phyloP scores from a whole-genome alignment of 164 flowering plant genomes.

The Protea cynaroides region DNA sequence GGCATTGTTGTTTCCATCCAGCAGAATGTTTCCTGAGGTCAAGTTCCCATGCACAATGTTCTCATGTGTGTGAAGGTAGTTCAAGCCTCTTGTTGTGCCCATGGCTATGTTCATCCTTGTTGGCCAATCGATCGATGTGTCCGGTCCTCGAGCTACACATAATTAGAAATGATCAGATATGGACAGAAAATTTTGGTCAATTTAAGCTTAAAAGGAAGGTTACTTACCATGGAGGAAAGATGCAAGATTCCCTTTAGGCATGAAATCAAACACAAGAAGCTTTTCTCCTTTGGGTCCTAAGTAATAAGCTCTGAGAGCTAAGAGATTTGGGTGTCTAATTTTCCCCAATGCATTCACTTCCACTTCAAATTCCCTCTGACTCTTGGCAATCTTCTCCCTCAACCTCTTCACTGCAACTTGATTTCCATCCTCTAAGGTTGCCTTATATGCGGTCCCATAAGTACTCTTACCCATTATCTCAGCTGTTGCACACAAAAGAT shows the following conservation, averaged over 20 bases:
- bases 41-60: slow-evolving; percentile 80
- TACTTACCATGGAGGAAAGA: slow-evolving; percentile 90
- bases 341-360: slow-evolving; percentile 73
- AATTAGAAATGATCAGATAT: neutral
- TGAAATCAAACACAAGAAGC: slow-evolving; percentile 91
- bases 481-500: slow-evolving; percentile 89
- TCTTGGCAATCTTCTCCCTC: slow-evolving; percentile 82
- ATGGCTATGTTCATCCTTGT: slow-evolving; percentile 80
- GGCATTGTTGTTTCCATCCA: slow-evolving; percentile 61
- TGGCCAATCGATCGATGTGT: slow-evolving; percentile 60
- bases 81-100: slow-evolving; percentile 59
- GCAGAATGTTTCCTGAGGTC: slow-evolving; percentile 73
- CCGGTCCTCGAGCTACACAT: slow-evolving; percentile 81
- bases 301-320: slow-evolving; percentile 86
- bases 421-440: slow-evolving; percentile 82
- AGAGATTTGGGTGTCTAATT: slow-evolving; percentile 73
- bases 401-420: slow-evolving; percentile 91
- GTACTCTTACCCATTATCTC: slow-evolving; percentile 96
- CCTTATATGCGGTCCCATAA: slow-evolving; percentile 91
- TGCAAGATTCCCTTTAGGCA: slow-evolving; percentile 88
- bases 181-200: neutral
- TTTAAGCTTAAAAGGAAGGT: neutral
- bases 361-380: slow-evolving; percentile 71
- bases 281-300: slow-evolving; percentile 97
- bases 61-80: slow-evolving; percentile 62